Base-by-base conservation (phyloP, 225 moss, liverwort and hornwort genomes). In the Bryum argenteum region DNA sequence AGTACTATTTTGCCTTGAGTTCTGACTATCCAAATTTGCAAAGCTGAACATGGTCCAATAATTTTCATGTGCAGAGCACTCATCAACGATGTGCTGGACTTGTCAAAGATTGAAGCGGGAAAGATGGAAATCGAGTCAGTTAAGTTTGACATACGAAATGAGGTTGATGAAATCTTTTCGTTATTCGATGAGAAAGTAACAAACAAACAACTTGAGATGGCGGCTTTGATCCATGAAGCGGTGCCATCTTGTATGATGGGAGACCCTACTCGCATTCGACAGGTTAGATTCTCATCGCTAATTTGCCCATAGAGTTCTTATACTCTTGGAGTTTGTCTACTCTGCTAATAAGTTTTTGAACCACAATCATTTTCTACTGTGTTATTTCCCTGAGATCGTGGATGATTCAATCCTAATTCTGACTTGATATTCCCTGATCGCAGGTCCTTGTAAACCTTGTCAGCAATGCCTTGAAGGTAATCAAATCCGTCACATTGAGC, bases 21-120 rank as follows among this genome's bases (percentile, higher is more conserved):
- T 62, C 12, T 33, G 54, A 39, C 52, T 28, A 51, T 9, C 28
- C 38, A 51, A 51, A 56, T 19, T 59, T 16, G 15, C 26, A 43
- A 77, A 53, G 33, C 43, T 65, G 15, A 66, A 40, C 58, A 9
- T 59, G 59, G 14, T 38, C 54, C 47, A 61, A 44, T 54, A n/a
- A 45, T n/a, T 67, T 14, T 61, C 8, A 37, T 62, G 45, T 66
- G 77, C 83, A 88, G 88, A 65, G 80, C 84, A 54, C 88, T 93
- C 48, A 93, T 93, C 69, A 93, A 85, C 64, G 88, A 93, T 40
- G 92, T 93, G 65, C 83, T 93, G 40, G 90, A 93, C 71, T 71
- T 93, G 56, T 93, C 92, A 19, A 93, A 93, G 78, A 90, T 93
- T 37, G 92, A 93, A 79, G 92, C 90, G 9, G 92, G 90, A 59